These are phyloP conservation scores for Arachnomyces sp. DNA, from an alignment of 2,329 filamentous ascomycete genomes.

Conservation along the genomic window DNA sequence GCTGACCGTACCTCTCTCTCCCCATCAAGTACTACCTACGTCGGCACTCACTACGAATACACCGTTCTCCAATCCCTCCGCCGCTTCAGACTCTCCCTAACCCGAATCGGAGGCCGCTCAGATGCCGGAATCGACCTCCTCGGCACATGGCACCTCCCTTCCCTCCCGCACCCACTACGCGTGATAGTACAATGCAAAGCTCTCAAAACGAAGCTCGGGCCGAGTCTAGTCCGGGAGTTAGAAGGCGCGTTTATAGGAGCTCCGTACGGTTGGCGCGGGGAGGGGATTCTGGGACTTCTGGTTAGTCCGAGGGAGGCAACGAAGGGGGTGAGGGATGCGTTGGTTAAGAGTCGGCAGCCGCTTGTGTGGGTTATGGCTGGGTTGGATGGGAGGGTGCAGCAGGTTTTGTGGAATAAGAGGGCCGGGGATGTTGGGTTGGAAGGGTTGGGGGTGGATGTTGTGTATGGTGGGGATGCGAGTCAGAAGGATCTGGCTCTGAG, in stretches of 20 bases:
- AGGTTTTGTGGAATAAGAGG: slow-evolving; percentile 38
- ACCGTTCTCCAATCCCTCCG: slow-evolving; percentile 33
- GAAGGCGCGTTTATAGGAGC: slow-evolving; percentile 65
- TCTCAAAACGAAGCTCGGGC: slow-evolving; percentile 33
- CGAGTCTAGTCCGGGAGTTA: slow-evolving; percentile 38
- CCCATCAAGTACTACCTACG: slow-evolving; percentile 30
- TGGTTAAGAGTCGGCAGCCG: slow-evolving; percentile 59
- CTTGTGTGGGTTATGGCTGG: slow-evolving; percentile 54
- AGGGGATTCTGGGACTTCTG: slow-evolving; percentile 60
- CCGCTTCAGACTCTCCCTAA: slow-evolving; percentile 30
- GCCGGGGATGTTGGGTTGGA: slow-evolving; percentile 31
- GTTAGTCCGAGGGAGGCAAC: slow-evolving; percentile 63
- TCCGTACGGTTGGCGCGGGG: slow-evolving; percentile 61
- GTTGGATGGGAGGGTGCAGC: slow-evolving; percentile 28
- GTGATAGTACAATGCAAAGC: slow-evolving; percentile 42
- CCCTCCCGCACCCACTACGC: slow-evolving; percentile 26
- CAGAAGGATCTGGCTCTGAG: slow-evolving; percentile 23
- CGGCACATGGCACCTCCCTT: slow-evolving; percentile 37
- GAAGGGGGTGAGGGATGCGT: slow-evolving; percentile 64
- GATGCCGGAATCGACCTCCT: slow-evolving; percentile 41
- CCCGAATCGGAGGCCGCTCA: slow-evolving; percentile 37
- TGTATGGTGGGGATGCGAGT: slow-evolving; percentile 18
- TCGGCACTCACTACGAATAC: slow-evolving; percentile 42
- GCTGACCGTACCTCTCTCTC: slow-evolving; percentile 30
- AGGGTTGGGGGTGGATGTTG: slow-evolving; percentile 30